Conservation (phyloP, 2,329 filamentous ascomycete genomes). For the Botrytis hyacinthi region DNA sequence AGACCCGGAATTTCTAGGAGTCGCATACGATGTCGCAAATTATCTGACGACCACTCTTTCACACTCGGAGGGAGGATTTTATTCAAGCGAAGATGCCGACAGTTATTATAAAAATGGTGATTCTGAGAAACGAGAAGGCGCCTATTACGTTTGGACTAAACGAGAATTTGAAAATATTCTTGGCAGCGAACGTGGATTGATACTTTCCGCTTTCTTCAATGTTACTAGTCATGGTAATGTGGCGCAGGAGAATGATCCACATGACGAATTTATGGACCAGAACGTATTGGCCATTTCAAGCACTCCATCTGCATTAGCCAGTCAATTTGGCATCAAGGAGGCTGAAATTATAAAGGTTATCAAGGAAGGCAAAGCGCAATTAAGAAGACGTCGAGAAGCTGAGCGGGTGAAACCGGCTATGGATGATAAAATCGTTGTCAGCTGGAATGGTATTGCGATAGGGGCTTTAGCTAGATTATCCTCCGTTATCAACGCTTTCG, state of each 20-base stretch:
- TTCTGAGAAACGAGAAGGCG: conserved; percentile 81
- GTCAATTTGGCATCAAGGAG: conserved; percentile 70
- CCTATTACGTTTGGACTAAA: conserved; percentile 90
- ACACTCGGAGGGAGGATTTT: conserved; percentile 70
- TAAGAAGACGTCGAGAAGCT: conserved; percentile 69
- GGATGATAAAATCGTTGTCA: conserved; percentile 84
- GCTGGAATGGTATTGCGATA: conserved; percentile 88
- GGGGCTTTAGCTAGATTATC: conserved; percentile 74
- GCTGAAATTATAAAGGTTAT: conserved; percentile 68
- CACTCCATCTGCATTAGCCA: conserved; percentile 66
- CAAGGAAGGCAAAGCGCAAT: conserved; percentile 61
- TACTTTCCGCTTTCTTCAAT: conserved; percentile 82
- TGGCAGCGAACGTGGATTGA: conserved; percentile 62
- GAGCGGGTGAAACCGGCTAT: conserved; percentile 74
- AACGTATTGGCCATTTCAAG: conserved; percentile 78
- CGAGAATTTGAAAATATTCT: conserved; percentile 81
- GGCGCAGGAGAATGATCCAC: conserved; percentile 74
- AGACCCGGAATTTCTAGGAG: conserved; percentile 70
- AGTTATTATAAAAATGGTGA: conserved; percentile 73
- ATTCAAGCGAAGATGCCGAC: conserved; percentile 87
- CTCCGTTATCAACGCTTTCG: conserved; percentile 62
- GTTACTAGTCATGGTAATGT: conserved; percentile 85
- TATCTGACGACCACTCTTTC: conserved; percentile 78
- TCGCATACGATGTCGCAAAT: conserved; percentile 78
- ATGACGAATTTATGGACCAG: conserved; percentile 92